These are phyloP conservation scores for Leccinum griseonigrum DNA, from an alignment of 1,284 basidiomycete species.

Conservation along the genomic window DNA sequence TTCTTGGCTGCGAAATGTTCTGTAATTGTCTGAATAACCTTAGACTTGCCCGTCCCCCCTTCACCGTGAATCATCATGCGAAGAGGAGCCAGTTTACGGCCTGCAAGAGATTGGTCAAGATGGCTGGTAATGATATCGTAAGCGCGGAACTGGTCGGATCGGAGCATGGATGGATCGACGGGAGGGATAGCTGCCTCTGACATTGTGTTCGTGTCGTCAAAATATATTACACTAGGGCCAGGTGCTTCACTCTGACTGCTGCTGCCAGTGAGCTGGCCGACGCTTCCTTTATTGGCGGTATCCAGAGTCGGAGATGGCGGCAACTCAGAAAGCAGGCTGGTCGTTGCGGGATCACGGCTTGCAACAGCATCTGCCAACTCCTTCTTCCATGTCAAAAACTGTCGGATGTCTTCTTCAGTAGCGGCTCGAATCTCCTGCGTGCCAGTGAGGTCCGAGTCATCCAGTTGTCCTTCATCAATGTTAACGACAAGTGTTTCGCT, in stretches of 20 bases:
- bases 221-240: not conserved
- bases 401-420: not conserved
- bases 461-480: not conserved
- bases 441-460: not conserved
- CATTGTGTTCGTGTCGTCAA: no score
- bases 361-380: not conserved
- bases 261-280: not conserved
- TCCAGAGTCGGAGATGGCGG: not conserved
- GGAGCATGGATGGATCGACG: not conserved
- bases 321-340: not conserved
- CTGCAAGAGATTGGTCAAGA: not conserved
- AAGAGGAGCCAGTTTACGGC: not conserved
- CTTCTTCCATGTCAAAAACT: not conserved
- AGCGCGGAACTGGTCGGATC: conserved; percentile 3
- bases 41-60: conserved; percentile 8
- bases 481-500: not conserved
- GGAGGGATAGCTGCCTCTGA: not conserved
- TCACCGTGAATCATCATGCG: conserved; percentile 8
- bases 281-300: not conserved
- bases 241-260: not conserved
- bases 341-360: not conserved
- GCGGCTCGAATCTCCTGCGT: not conserved
- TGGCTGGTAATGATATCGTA: conserved; percentile 11
- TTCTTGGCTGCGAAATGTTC: conserved; percentile 2
- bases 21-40: conserved; percentile 9